A percentile compares a stretch with the other conserved stretches of the same genome.
phyloP scores from a whole-genome alignment of 108 stramenopile species.

The Parietichytrium sp. region DNA sequence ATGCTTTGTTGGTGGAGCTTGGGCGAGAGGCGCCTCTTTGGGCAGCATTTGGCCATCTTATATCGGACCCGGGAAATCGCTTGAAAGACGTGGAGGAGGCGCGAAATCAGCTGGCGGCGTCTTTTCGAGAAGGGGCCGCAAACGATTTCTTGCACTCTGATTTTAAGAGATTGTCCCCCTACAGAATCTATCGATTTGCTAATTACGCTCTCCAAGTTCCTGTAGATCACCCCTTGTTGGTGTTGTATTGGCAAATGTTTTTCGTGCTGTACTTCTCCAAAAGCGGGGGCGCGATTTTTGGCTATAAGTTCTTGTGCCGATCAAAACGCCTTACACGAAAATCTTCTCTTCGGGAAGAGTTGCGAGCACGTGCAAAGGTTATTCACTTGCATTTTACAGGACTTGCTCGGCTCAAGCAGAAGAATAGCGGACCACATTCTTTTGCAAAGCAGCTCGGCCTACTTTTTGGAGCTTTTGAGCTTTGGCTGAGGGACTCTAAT shows the following conservation, averaged over 20 bases:
- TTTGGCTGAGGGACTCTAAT: conserved; percentile 5
- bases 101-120: neutral
- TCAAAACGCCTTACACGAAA: neutral
- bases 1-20: conserved; percentile 9
- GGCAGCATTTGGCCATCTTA: neutral
- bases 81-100: neutral
- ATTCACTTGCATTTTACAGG: neutral
- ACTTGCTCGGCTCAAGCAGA: neutral
- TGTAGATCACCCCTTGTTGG: neutral
- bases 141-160: neutral
- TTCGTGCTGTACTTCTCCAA: neutral
- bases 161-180: conserved; percentile 9
- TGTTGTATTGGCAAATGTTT: neutral
- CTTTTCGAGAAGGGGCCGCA: neutral
- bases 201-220: neutral
- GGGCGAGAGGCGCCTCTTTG: conserved; percentile 1
- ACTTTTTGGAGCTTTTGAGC: neutral
- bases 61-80: neutral
- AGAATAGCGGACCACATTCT: too few species aligned
- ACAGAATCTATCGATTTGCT: neutral
- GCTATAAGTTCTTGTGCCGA: neutral
- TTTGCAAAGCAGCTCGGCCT: too few species aligned
- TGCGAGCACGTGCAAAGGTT: neutral
- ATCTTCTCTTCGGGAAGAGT: neutral
- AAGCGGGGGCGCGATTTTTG: neutral